A percentile compares a stretch with the other conserved stretches of the same genome.
Evolutionary conservation across 139 green algal genomes (phyloP).

Genomic region (Microglena sp.): DNA sequence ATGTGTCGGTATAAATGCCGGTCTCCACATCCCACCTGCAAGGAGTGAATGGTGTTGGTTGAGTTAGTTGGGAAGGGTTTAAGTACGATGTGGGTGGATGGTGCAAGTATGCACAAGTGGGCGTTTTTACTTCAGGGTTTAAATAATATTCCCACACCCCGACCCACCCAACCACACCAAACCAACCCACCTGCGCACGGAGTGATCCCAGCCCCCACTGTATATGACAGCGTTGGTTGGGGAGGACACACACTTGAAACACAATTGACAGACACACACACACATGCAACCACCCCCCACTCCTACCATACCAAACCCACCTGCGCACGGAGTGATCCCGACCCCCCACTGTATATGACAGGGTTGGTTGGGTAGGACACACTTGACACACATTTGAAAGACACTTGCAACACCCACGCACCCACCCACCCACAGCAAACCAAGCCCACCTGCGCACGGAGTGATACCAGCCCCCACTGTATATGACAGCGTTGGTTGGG

Average conservation of each 20-base stretch:
- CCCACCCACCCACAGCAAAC: no score
- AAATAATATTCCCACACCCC: neutral
- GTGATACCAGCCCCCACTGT: constrained; percentile 6
- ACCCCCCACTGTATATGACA: no score
- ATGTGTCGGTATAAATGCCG: constrained; percentile 36
- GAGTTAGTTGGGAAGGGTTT: neutral
- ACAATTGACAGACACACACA: neutral
- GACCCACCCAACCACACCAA: no score
- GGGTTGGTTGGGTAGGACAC: no score
- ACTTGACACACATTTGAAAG: no score
- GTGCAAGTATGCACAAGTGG: no score
- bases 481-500: neutral
- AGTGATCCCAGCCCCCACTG: constrained; percentile 6
- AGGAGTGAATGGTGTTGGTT: neutral
- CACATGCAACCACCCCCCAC: neutral
- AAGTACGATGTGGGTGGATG: neutral
- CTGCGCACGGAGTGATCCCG: constrained; percentile 2
- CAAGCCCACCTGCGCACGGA: constrained; percentile 9
- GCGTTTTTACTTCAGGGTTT: no score
- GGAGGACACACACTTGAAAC: no score
- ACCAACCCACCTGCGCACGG: constrained; percentile 9
- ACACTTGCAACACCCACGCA: neutral
- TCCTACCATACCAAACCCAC: neutral
- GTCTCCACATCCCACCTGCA: constrained; percentile 44
- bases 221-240: neutral